Evolutionary conservation across 495 filamentous ascomycete species (phyloP), one percentile per base, ranked within the genome.

Genomic region (Tuber umbilicatum): DNA sequence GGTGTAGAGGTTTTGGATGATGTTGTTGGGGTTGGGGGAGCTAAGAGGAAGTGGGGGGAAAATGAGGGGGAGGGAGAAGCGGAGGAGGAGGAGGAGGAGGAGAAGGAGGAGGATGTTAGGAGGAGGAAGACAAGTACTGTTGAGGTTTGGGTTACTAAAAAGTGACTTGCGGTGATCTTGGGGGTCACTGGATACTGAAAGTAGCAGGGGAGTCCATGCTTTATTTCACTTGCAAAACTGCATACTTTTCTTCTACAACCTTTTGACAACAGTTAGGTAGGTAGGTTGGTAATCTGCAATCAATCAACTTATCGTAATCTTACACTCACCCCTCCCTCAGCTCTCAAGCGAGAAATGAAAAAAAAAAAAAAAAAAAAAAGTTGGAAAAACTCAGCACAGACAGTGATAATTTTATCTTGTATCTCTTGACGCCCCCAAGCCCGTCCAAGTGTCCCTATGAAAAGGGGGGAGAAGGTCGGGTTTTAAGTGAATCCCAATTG

Each of bases 1-100:
- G 90, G 87, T 79, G 85, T 93, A 37, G 83, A 87, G 31, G 88
- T 89, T 67, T 87, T 94, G 41, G 92, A 94, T 85, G 92, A 94
- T 86, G 83, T 94, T 50, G 85, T 87, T 71, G 84, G 83, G 80
- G 43, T 80, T 68, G 42, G 84, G 81, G 73, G 75, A 77, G 60
- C 67, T 39, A 68, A 43, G 40, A 72, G 45, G 38, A 47, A 47
- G 40, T 42, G 67, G 70, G 70, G 45, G 55, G 68, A 69, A 23
- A 50, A 41, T 23, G 73, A 40, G 16, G 64, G 38, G 38, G 42
- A 73, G 14, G 40, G 12, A 12, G 40, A 19, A 21, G 14, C 19
- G 31, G 39, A 12, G 31, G 77, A 40, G 35, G 74, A 35, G 64
- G 41, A n/a, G 38, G 70, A 50, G 38, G 40, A 27, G 45, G 64